These are phyloP conservation scores for Saccharomycopsis hybrid DNA, from an alignment of 1,139 yeast species.

Conservation along the genomic window DNA sequence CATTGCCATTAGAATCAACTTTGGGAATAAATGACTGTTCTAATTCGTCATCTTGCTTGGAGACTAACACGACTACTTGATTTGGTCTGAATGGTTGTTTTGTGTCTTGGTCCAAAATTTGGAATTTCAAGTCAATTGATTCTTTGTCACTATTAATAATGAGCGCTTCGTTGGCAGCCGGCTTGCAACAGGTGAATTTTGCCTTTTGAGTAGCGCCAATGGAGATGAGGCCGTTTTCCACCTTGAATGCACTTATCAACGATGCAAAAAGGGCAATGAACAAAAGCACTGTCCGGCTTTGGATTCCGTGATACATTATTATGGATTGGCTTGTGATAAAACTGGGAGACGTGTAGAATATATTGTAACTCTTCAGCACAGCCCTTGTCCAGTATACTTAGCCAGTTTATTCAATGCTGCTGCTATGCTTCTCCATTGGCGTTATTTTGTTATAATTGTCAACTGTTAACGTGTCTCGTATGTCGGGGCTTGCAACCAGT, in stretches of 20 bases:
- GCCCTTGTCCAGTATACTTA: no score
- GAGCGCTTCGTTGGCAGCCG: slow-evolving; percentile 1
- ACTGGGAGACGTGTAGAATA: no score
- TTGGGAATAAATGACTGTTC: slow-evolving; percentile 17
- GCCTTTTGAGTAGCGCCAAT: background rate
- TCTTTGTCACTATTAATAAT: slow-evolving; percentile 3
- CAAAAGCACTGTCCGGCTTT: no score
- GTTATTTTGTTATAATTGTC: no score
- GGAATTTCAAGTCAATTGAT: slow-evolving; percentile 14
- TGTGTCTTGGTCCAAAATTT: slow-evolving; percentile 9
- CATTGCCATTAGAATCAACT: slow-evolving; percentile 2
- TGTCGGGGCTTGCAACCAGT: no score
- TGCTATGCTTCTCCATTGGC: no score
- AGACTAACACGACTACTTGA: slow-evolving; percentile 16
- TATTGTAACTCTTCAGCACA: no score
- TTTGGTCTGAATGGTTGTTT: slow-evolving; percentile 16
- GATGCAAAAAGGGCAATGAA: background rate
- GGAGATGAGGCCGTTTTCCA: slow-evolving; percentile 9
- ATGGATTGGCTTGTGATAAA: no score
- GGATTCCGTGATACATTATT: no score
- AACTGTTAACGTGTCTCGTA: no score
- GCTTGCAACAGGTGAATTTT: slow-evolving; percentile 18
- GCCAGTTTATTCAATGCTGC: no score
- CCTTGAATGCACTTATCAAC: slow-evolving; percentile 7
- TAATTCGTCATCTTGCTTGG: background rate